Base-by-base conservation (phyloP, 1,139 yeast species). In the Blastobotrys indianensis region DNA sequence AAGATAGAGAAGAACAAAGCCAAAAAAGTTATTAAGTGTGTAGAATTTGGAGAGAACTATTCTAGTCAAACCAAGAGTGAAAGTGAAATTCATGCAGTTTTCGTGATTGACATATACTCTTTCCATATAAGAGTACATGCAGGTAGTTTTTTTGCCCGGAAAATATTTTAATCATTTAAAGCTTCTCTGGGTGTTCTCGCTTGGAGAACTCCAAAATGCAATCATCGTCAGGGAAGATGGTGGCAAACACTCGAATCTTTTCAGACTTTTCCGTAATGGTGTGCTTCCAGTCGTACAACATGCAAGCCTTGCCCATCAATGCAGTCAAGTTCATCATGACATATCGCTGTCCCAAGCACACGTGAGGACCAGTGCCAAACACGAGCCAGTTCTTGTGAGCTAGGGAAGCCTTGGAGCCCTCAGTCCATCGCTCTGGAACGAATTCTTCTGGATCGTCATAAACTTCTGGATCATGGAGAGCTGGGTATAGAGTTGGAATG, bases 191-290 rank as follows among this genome's bases (percentile, higher is more conserved):
- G 31, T 41, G 10, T 16, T 41, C 45, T 39, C 70, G 61, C 52
- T 54, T 49, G 47, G 75, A 73, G 75, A 90, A 90, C 60, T 80
- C 73, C 65, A 92, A 70, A 58, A 86, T 78, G 64, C 94, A 80
- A 65, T 90, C 96, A 68, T 92, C 98, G 66, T 86, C 81, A 32
- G 98, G 98, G 85, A 92, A 92, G 63, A 92, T 88, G 28, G 98
- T 92, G 32, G 98, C 98, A 66, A 92, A 92, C 35, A 92, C 97
- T 63, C 88, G 86, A 61, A 92, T 87, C 62, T 87, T 82, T 70
- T 92, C 98, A 54, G 94, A 82, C 59, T 80, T 71, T 38, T 80
- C 83, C 23, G 98, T 92, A 47, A 82, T 79, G 58, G 81, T 78
- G 65, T 92, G 98, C 51, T 76, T 68, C 70, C 92, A 78, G 65